Evolutionary conservation across 2,329 filamentous ascomycete genomes (phyloP), one percentile per base, ranked within the genome.

Genomic region (Ophiosphaerella herpotricha): DNA sequence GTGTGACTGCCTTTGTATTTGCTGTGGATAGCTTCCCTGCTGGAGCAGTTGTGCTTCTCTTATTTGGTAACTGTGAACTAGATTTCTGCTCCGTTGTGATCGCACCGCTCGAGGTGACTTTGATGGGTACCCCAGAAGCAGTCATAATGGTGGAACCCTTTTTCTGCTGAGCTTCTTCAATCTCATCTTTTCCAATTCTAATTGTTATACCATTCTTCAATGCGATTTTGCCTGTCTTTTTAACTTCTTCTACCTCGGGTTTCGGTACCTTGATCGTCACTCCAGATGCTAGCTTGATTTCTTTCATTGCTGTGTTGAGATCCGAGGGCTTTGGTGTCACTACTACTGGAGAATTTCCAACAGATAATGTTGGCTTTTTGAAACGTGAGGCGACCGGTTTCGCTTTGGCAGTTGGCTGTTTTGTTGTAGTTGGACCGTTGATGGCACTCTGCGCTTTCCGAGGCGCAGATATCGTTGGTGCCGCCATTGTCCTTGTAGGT

Each of bases 221-320:
- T 5, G 62, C 64, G 8, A 72, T 50, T 0, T 61, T 70, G 7
- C 63, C 62, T 2, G 64, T 64, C 37, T 66, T 66, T 49, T 70
- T 71, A 2, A 61, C 67, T n/a, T 68, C 55, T 42, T 69, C 61
- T 2, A 70, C 62, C 13, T 66, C 43, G 1, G 61, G 31, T 14
- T 63, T 63, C 1, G 70, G 67, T 7, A 73, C 55, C 42, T 72
- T 72, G 58, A 72, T 70, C 7, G 54, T 64, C 6, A 73, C 62
- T 1, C 69, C 68, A 4, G 68, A 69, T 16, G 61, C 59, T 8
- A 64, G 60, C 35, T 59, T 67, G 3, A 72, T 45, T 41, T 66
- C 64, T 33, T 66, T 68, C 62, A 61, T 72, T 18, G 63, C 58
- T 7, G 59, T 60, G 6, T 45, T 50, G 2, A 57, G 39, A n/a